Evolutionary conservation across 163 green algal species (phyloP).

Genomic region (Prototheca stagnorum): DNA sequence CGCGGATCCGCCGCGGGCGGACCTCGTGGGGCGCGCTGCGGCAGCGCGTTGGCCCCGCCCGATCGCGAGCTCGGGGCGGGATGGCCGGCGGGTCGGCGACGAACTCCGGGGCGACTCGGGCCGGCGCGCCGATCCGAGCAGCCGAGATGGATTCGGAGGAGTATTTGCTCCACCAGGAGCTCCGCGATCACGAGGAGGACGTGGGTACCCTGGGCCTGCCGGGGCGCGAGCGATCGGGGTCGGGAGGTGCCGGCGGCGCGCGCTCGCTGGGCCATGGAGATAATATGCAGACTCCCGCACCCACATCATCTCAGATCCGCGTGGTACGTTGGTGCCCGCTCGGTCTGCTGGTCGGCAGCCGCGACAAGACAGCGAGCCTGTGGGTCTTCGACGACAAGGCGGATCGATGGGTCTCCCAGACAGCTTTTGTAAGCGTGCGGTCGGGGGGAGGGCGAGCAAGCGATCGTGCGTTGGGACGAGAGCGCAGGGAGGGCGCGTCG

Average conservation of each 20-base stretch:
- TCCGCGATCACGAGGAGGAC: conserved; percentile 54
- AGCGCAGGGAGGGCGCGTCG: too few species aligned
- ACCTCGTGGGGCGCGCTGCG: background rate
- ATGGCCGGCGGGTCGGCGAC: background rate
- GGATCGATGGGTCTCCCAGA: too few species aligned
- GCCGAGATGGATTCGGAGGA: background rate
- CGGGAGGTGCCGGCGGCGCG: background rate
- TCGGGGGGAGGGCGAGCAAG: too few species aligned
- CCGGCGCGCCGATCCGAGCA: background rate
- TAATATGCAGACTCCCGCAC: conserved; percentile 10
- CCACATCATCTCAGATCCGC: conserved; percentile 20
- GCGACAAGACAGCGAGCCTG: conserved; percentile 54
- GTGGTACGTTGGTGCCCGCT: conserved; percentile 21
- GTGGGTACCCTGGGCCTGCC: too few species aligned
- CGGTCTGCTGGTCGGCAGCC: conserved; percentile 58
- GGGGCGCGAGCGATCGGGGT: background rate
- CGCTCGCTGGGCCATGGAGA: conserved; percentile 3
- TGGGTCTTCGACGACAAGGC: too few species aligned
- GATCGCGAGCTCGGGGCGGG: background rate
- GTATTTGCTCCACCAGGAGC: conserved; percentile 18
- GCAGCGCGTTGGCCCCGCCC: background rate
- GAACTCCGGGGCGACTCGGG: background rate
- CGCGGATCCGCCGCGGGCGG: background rate
- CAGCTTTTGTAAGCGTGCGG: too few species aligned
- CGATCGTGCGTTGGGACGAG: too few species aligned